Evolutionary conservation across 2,329 filamentous ascomycete species (phyloP).

Genomic region (Trichophyton schoenleinii): DNA sequence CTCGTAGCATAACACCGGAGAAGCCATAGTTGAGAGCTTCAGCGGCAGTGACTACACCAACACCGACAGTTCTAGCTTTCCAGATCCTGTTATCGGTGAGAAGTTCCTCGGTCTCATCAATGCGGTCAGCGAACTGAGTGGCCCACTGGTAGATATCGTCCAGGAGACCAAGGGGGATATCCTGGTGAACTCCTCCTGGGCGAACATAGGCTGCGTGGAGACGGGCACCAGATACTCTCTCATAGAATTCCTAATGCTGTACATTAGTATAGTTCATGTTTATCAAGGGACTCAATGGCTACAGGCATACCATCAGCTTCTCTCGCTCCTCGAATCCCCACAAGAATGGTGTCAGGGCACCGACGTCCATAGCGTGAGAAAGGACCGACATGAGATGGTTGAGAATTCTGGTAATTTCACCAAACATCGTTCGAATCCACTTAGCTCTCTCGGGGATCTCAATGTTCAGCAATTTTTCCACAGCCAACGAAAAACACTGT

Average conservation of each 20-base stretch:
- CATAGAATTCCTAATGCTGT: conserved; percentile 79
- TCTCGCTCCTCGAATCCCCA: conserved; percentile 99
- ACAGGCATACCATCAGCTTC: conserved; percentile 82
- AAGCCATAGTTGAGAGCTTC: conserved; percentile 98
- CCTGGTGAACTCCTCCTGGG: conserved; percentile 90
- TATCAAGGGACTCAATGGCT: not conserved
- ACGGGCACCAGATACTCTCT: conserved; percentile 95
- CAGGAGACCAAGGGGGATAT: conserved; percentile 81
- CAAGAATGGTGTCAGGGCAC: conserved; percentile 91
- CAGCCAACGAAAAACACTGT: conserved; percentile 88
- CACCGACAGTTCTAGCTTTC: conserved; percentile 81
- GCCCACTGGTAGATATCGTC: conserved; percentile 99
- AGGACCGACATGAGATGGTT: conserved; percentile 98
- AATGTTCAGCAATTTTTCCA: conserved; percentile 95
- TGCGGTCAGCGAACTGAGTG: conserved; percentile 94
- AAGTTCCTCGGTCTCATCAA: conserved; percentile 97
- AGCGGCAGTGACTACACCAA: conserved; percentile 80
- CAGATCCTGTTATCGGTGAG: conserved; percentile 99
- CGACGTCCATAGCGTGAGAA: conserved; percentile 97
- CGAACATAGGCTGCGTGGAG: conserved; percentile 94
- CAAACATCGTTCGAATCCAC: conserved; percentile 92
- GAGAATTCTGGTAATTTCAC: conserved; percentile 80
- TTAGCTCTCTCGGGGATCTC: conserved; percentile 93
- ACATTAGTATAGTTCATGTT: not conserved
- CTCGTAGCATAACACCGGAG: conserved; percentile 93